phyloP scores from a whole-genome alignment of 306 rosid species.

The Arachis stenosperma region DNA sequence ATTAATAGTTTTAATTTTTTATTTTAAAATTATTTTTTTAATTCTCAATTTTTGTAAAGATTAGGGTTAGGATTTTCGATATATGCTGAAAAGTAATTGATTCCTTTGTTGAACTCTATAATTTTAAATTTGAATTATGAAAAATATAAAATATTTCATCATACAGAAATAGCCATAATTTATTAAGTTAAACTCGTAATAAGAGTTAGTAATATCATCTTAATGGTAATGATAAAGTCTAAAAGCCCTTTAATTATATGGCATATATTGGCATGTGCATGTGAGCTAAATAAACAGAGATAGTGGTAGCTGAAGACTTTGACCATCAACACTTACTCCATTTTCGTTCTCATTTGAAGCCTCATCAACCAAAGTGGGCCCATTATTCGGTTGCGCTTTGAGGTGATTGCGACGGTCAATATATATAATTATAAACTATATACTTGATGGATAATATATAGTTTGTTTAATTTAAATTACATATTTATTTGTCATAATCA shows the following conservation, averaged over 20 bases:
- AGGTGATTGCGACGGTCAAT: conserved; percentile 33
- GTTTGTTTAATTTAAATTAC: conserved; percentile 6
- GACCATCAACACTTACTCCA: conserved; percentile 38
- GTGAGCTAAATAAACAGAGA: conserved; percentile 42
- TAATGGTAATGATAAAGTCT: too few relatives aligned
- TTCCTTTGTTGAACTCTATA: too few relatives aligned
- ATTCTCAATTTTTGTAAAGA: too few relatives aligned
- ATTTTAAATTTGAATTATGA: too few relatives aligned
- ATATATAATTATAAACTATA: not conserved
- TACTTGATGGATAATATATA: not conserved
- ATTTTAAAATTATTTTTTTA: too few relatives aligned
- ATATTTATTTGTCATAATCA: conserved; percentile 18
- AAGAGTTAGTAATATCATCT: too few relatives aligned
- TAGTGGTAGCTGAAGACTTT: conserved; percentile 47
- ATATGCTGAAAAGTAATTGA: too few relatives aligned
- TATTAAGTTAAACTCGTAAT: too few relatives aligned
- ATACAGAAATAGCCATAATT: too few relatives aligned
- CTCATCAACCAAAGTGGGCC: conserved; percentile 35
- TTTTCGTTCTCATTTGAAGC: conserved; percentile 37
- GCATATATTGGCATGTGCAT: conserved; percentile 40
- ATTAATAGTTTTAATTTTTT: too few relatives aligned
- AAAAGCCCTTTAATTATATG: not conserved
- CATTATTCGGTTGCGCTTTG: conserved; percentile 37
- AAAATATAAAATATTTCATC: too few relatives aligned
- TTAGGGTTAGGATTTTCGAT: too few relatives aligned